These are phyloP conservation scores for Fusarium albidum DNA, from an alignment of 2,329 filamentous ascomycete species.

Conservation along the genomic window DNA sequence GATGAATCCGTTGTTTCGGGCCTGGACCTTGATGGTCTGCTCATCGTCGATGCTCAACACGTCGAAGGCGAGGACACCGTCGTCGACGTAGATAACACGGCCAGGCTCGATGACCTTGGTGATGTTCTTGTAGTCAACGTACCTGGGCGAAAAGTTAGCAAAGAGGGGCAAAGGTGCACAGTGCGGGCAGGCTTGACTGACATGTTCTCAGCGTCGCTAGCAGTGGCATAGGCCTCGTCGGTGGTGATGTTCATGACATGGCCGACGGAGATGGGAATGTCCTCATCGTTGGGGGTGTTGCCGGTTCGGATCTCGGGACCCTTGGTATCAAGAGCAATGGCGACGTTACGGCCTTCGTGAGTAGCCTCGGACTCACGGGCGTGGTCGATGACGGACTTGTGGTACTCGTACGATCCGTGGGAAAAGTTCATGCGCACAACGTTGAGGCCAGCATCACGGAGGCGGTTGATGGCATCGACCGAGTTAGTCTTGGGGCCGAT, in stretches of 20 bases:
- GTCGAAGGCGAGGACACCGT: conserved; percentile 96
- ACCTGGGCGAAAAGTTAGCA: conserved; percentile 61
- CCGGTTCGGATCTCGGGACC: conserved; percentile 70
- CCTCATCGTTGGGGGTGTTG: conserved; percentile 83
- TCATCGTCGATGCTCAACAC: conserved; percentile 88
- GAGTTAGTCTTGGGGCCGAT: conserved; percentile 99
- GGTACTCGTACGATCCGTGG: conserved; percentile 85
- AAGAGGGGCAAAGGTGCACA: background rate
- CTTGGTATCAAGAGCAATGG: conserved; percentile 87
- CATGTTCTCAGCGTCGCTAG: conserved; percentile 93
- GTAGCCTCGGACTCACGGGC: conserved; percentile 83
- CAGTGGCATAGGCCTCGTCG: conserved; percentile 87
- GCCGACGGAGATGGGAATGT: conserved; percentile 85
- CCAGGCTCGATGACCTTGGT: conserved; percentile 94
- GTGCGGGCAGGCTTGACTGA: conserved; percentile 54
- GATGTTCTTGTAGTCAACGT: conserved; percentile 99
- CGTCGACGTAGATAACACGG: conserved; percentile 97
- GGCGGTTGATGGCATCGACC: conserved; percentile 93
- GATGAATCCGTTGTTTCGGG: conserved; percentile 98
- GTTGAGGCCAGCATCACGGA: conserved; percentile 91
- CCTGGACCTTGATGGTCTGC: conserved; percentile 85
- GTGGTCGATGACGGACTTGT: conserved; percentile 98
- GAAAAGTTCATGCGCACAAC: conserved; percentile 99
- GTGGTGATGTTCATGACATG: conserved; percentile 95
- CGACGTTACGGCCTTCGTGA: conserved; percentile 84